Evolutionary conservation across 2,329 filamentous ascomycete genomes (phyloP).

Genomic region (Fusarium buxicola): DNA sequence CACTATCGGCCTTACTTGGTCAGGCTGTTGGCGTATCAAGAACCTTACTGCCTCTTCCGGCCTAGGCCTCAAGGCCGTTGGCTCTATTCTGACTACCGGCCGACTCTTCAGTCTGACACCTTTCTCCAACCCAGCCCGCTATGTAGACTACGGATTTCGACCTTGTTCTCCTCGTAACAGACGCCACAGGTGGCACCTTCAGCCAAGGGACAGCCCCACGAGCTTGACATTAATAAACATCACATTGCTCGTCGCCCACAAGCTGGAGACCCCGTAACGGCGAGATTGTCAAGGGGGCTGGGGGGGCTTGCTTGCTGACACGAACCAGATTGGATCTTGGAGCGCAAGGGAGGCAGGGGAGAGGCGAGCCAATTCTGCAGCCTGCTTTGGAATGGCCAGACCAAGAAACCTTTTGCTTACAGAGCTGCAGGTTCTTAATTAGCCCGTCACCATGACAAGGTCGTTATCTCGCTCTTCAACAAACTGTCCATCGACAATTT

Average conservation of each 20-base stretch:
- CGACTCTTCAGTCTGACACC: conserved; percentile 9
- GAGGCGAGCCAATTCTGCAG: conserved; percentile 27
- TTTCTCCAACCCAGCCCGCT: conserved; percentile 11
- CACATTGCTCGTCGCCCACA: conserved; percentile 14
- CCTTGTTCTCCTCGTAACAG: conserved; percentile 14
- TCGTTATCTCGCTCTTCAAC: neutral
- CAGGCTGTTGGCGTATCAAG: conserved; percentile 8
- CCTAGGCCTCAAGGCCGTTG: conserved; percentile 21
- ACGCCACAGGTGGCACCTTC: conserved; percentile 24
- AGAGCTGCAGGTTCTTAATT: conserved; percentile 22
- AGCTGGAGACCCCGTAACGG: conserved; percentile 18
- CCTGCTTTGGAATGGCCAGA: conserved; percentile 24
- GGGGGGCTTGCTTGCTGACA: conserved; percentile 29
- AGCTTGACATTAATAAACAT: conserved; percentile 39
- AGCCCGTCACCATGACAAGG: neutral
- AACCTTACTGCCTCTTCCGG: conserved; percentile 27
- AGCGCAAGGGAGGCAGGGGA: conserved; percentile 20
- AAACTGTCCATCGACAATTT: neutral
- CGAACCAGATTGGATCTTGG: conserved; percentile 31
- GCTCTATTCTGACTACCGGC: conserved; percentile 36
- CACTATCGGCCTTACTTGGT: conserved; percentile 18
- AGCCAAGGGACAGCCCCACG: conserved; percentile 21
- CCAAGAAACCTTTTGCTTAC: conserved; percentile 21
- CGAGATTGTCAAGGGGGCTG: conserved; percentile 36
- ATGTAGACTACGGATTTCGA: conserved; percentile 21